Evolutionary conservation across 495 filamentous ascomycete genomes (phyloP), one percentile per base, ranked within the genome.

Genomic region (Penicillium coprophilum): DNA sequence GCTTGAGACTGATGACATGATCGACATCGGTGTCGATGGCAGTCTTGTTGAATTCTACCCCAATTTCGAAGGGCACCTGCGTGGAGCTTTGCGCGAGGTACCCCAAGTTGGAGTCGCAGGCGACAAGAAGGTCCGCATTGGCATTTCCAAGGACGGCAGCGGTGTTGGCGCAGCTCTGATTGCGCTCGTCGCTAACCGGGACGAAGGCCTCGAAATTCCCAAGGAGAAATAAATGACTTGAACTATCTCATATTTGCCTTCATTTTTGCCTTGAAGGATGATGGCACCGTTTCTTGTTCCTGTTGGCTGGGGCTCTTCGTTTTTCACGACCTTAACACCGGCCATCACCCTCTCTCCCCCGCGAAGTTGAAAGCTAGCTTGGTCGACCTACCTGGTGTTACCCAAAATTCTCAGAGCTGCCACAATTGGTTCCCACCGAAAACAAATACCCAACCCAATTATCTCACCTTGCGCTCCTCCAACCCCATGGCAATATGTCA

Each of bases 161-260:
- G 92, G 92, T 50, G 92, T 97, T 46, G 92, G 92, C 27, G 92
- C 92, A 9, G 92, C 92, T 46, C 70, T 97, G 62, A 96, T 96
- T 71, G 92, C 92, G 31, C 78, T 96, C 13, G 87, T 93, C 24
- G 84, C 83, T 24, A 71, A 70, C 65, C 73, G 71, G 55, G 66
- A 69, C 30, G 61, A 68, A 49, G 61, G 53, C 10, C 53, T 65
- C 44, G 24, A 58, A 45, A 62, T 51, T 54, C 61, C 66, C 20
- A 45, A 8, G 10, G 46, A 54, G 47, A 53, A 57, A 38, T 60
- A 56, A 58, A n/a, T n/a, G 31, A 17, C 32, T 39, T 40, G 27
- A n/a, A 27, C 9, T 28, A 17, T 55, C 6, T 46, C 20, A 53
- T 53, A 43, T 31, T 32, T 36, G 12, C 50, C 36, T 10, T 48